phyloP scores from a whole-genome alignment of 2,329 filamentous ascomycete species.

The Neopestalotiopsis sp. region DNA sequence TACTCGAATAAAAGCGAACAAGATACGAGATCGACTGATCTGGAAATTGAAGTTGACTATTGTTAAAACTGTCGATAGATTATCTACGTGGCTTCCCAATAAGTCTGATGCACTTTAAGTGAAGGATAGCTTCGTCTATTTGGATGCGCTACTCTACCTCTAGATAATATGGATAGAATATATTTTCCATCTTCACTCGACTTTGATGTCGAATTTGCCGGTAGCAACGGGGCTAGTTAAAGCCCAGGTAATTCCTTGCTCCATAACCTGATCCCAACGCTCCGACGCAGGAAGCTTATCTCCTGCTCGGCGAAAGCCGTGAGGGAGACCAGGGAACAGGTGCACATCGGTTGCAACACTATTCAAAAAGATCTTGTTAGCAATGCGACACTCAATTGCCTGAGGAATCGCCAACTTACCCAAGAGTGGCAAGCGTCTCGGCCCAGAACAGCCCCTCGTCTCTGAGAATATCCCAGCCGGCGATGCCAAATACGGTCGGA shows the following conservation, averaged over 20 bases:
- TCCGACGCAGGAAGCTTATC: conserved; percentile 12
- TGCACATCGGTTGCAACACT: conserved; percentile 19
- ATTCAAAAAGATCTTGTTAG: not conserved
- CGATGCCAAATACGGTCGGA: conserved; percentile 18
- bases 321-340: conserved; percentile 18
- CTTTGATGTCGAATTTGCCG: not conserved
- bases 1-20: too few relatives aligned
- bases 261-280: conserved; percentile 18
- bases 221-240: conserved; percentile 2
- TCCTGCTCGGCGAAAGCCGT: conserved; percentile 14
- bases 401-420: conserved; percentile 8
- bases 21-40: too few relatives aligned
- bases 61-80: too few relatives aligned
- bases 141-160: too few relatives aligned
- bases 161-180: too few relatives aligned
- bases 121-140: too few relatives aligned
- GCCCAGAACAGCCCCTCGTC: conserved; percentile 17
- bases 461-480: conserved; percentile 12
- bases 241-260: conserved; percentile 16
- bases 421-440: conserved; percentile 9
- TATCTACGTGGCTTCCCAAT: too few relatives aligned
- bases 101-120: too few relatives aligned
- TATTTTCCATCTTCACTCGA: not conserved
- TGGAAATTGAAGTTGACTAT: too few relatives aligned
- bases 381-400: not conserved